Conservation (phyloP, 768 basidiomycete genomes). For the Suillus sp. region DNA sequence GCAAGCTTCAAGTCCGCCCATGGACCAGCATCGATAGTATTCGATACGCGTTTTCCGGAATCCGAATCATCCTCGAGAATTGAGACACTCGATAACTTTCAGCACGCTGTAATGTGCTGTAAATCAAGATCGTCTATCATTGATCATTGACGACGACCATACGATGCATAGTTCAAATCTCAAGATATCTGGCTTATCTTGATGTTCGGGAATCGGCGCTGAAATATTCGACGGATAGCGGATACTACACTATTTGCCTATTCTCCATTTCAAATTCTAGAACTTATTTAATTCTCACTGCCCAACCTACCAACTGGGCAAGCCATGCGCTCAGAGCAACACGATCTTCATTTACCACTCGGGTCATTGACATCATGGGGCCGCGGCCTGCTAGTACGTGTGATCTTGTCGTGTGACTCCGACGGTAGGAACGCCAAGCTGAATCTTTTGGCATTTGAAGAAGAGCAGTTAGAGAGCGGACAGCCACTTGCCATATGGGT, state of each 20-base stretch:
- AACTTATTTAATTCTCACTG: background rate
- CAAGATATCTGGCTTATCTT: background rate
- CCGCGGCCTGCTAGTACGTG: background rate
- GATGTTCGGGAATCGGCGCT: background rate
- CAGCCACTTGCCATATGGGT: background rate
- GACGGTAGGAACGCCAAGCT: background rate
- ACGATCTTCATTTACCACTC: too few relatives aligned
- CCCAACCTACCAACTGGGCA: background rate
- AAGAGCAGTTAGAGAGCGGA: too few relatives aligned
- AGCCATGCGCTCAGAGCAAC: background rate
- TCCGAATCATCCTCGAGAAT: background rate
- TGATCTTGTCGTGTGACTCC: background rate
- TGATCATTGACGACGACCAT: background rate
- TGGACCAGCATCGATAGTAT: background rate
- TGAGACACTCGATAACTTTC: background rate
- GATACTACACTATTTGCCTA: background rate
- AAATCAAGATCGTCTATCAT: background rate
- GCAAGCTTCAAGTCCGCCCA: background rate
- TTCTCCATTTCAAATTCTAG: background rate
- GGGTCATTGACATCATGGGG: background rate
- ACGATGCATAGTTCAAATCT: background rate
- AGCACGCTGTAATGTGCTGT: background rate
- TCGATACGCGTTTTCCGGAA: background rate
- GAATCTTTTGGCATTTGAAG: background rate
- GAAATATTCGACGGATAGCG: background rate